phyloP scores from a whole-genome alignment of 2,329 filamentous ascomycete species.

The Dactylellina parvicollis region DNA sequence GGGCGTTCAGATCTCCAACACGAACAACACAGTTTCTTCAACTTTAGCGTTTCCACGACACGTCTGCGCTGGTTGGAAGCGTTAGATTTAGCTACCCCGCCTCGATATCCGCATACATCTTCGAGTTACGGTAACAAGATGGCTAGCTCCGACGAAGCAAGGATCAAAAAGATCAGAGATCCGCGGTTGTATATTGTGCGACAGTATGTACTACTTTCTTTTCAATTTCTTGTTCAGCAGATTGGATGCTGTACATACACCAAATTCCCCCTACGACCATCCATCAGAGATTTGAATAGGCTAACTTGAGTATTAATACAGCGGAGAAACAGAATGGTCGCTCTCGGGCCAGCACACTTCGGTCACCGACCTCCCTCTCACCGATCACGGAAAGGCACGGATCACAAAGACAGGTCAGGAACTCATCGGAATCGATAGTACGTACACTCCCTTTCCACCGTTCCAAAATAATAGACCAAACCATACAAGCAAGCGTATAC shows the following conservation, averaged over 20 bases:
- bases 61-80: conserved; percentile 21
- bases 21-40: conserved; percentile 20
- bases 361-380: conserved; percentile 84
- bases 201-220: conserved; percentile 23
- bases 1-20: conserved; percentile 29
- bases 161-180: conserved; percentile 52
- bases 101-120: not conserved
- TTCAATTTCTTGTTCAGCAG: not conserved
- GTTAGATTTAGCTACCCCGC: conserved; percentile 25
- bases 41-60: not conserved
- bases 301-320: conserved; percentile 1
- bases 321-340: conserved; percentile 87
- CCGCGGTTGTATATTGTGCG: conserved; percentile 50
- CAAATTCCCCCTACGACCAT: too few species aligned
- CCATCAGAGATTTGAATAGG: too few species aligned
- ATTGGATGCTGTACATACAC: too few species aligned
- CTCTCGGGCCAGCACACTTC: conserved; percentile 86
- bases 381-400: conserved; percentile 79
- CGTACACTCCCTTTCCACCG: conserved; percentile 70
- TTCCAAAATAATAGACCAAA: conserved; percentile 78
- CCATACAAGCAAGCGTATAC: not conserved
- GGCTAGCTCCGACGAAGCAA: conserved; percentile 49
- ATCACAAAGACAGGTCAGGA: conserved; percentile 81
- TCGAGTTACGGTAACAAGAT: not conserved
- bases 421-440: conserved; percentile 81